Base-by-base conservation (phyloP, 2,329 filamentous ascomycete genomes). In the Metarhizium brunneum region DNA sequence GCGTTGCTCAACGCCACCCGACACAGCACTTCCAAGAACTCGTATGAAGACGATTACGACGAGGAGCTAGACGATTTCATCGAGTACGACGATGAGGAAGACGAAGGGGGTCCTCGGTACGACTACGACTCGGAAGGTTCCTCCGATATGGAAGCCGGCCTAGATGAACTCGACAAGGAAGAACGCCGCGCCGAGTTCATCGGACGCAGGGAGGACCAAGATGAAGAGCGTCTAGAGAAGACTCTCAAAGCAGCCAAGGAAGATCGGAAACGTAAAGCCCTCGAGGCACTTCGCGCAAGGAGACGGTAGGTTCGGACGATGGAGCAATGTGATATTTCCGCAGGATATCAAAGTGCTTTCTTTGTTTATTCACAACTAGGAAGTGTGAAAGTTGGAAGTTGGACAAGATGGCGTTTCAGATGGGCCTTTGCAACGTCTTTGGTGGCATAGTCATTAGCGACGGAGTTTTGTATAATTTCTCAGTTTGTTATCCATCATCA, bases 111-210 rank as follows among this genome's bases (percentile, higher is more conserved):
- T 7, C 73, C 69, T 36, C 70, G 71, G 6, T 78, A 80, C 58
- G 76, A 75, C 50, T 86, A 88, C 60, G 79, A 75, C 2, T 85
- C 83, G 0, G 86, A 87, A 54, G 82, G 68, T 6, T 87, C 85
- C 5, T 89, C 86, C 6, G 88, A 90, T 63, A 91, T 91, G 86
- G 87, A 91, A 68, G 88, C 86, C 2, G 87, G 86, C 38, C 68
- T 86, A 42, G 85, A 85, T 58, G 87, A 91, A 62, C 81, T 92
- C 53, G 86, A 90, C 58, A 73, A 79, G 40, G 88, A 92, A 67
- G 88, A 92, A 67, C 73, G 76, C 50, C 66, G 73, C 52, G 86
- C 87, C 2, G 79, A 85, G 57, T 70, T 73, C 35, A 75, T 79
- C 54, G 88, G 87, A 29, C 81, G 80, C 48, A 77, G 78, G 50